Evolutionary conservation across 2,329 filamentous ascomycete genomes (phyloP).

Genomic region (Neonectria hederae): DNA sequence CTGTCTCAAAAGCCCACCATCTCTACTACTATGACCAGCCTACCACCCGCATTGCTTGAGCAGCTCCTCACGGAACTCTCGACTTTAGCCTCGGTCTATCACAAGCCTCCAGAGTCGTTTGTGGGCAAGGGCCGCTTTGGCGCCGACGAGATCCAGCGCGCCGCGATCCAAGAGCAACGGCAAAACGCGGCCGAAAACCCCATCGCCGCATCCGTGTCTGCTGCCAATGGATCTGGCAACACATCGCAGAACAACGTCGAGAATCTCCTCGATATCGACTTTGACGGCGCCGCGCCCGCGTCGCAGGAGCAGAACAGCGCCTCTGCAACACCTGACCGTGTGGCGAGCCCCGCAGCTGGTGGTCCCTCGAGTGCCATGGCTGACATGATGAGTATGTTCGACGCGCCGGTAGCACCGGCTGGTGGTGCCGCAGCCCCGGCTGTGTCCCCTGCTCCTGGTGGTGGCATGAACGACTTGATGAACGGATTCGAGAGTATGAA

Average conservation of each 20-base stretch:
- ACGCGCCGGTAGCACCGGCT: conserved; percentile 67
- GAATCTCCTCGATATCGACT: conserved; percentile 95
- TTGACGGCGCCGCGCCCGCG: conserved; percentile 92
- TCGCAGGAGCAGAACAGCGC: conserved; percentile 71
- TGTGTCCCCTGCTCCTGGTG: conserved; percentile 49
- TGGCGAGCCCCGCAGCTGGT: conserved; percentile 67
- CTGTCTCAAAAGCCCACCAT: conserved; percentile 95
- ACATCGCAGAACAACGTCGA: conserved; percentile 81
- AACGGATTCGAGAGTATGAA: conserved; percentile 87
- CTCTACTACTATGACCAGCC: conserved; percentile 89
- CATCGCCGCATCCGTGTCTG: conserved; percentile 84
- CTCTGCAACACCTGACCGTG: conserved; percentile 73
- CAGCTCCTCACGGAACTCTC: conserved; percentile 92
- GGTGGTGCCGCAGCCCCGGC: conserved; percentile 42
- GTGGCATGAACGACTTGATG: conserved; percentile 86
- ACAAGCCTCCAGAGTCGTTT: conserved; percentile 98
- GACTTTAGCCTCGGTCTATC: conserved; percentile 95
- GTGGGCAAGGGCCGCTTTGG: conserved; percentile 94
- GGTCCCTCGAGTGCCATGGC: conserved; percentile 61
- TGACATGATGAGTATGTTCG: conserved; percentile 76
- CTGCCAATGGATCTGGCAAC: conserved; percentile 68
- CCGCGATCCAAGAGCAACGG: conserved; percentile 94
- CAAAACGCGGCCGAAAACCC: conserved; percentile 94
- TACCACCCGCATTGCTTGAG: conserved; percentile 85
- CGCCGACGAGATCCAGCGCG: conserved; percentile 91